A percentile compares a stretch with the other conserved stretches of the same genome.
Evolutionary conservation across 805 yeast genomes (phyloP).

Genomic region (Myxozyma mucilagina): DNA sequence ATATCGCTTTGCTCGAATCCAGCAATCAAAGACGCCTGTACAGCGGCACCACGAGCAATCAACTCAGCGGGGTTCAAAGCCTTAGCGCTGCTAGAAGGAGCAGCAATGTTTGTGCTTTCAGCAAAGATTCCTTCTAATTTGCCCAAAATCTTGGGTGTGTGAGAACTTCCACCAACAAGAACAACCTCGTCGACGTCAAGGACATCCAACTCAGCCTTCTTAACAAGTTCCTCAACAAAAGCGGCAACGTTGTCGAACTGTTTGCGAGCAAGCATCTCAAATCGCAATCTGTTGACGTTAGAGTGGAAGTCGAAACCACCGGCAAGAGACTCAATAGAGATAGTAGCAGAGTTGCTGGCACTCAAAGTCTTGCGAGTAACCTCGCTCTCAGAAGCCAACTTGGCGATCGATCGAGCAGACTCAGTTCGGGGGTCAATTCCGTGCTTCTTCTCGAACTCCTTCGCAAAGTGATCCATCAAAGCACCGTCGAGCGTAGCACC

Average conservation of each 20-base stretch:
- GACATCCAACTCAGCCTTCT: slow-evolving; percentile 80
- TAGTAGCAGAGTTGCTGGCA: slow-evolving; percentile 82
- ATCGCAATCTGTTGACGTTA: slow-evolving; percentile 89
- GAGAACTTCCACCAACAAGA: slow-evolving; percentile 90
- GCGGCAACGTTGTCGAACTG: slow-evolving; percentile 73
- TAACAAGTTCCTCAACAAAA: slow-evolving; percentile 71
- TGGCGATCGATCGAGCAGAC: slow-evolving; percentile 77
- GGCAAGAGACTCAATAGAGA: slow-evolving; percentile 91
- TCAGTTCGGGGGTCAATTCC: slow-evolving; percentile 76
- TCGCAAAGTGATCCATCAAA: slow-evolving; percentile 79
- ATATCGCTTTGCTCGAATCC: slow-evolving; percentile 68
- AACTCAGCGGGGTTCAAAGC: slow-evolving; percentile 87
- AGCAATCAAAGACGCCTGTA: slow-evolving; percentile 83
- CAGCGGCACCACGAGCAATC: slow-evolving; percentile 90
- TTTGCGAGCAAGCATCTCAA: slow-evolving; percentile 79
- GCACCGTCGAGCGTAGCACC: slow-evolving; percentile 84
- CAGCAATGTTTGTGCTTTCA: slow-evolving; percentile 67
- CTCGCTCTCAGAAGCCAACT: slow-evolving; percentile 79
- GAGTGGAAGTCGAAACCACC: slow-evolving; percentile 94
- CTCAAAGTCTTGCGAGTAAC: slow-evolving; percentile 87
- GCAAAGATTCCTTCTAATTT: slow-evolving; percentile 77
- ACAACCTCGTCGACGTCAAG: slow-evolving; percentile 88
- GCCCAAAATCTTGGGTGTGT: slow-evolving; percentile 85
- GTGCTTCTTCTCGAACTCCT: slow-evolving; percentile 89
- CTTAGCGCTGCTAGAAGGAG: slow-evolving; percentile 75